These are phyloP conservation scores for Arabidopsis thaliana DNA, from an alignment of 345 rosid species.

Conservation along the genomic window DNA sequence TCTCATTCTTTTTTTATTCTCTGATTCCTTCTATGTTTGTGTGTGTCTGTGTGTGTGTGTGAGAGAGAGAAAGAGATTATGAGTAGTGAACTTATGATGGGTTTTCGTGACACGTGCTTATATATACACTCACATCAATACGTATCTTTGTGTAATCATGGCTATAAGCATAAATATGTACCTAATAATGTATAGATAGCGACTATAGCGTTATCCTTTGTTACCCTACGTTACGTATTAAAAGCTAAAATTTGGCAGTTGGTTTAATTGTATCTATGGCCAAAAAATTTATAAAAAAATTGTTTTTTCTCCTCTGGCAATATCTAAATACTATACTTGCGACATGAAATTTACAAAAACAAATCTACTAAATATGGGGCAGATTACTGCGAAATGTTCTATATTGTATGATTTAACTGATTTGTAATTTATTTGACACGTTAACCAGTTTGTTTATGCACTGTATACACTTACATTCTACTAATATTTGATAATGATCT, in stretches of 20 bases:
- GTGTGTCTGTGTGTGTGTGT: background rate
- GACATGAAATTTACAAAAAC: background rate
- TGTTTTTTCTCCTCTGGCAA: too few species aligned
- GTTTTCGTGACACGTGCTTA: background rate
- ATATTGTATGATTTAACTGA: background rate
- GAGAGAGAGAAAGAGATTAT: slow-evolving; percentile 13
- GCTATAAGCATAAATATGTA: background rate
- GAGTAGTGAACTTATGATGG: background rate
- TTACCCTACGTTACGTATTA: slow-evolving; percentile 5
- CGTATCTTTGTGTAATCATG: background rate
- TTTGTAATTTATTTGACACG: background rate
- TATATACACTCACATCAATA: background rate
- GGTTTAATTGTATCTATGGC: background rate
- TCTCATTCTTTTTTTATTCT: slow-evolving; percentile 30
- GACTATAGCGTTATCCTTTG: background rate
- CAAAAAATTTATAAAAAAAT: too few species aligned
- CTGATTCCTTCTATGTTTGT: background rate
- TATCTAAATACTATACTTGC: background rate
- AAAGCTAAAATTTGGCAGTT: background rate
- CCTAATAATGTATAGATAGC: background rate
- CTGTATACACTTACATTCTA: background rate
- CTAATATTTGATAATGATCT: too few species aligned
- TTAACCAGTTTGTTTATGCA: background rate
- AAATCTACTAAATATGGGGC: background rate
- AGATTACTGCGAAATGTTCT: background rate